Conservation (phyloP, 495 filamentous ascomycete species). For the Podospora didyma region DNA sequence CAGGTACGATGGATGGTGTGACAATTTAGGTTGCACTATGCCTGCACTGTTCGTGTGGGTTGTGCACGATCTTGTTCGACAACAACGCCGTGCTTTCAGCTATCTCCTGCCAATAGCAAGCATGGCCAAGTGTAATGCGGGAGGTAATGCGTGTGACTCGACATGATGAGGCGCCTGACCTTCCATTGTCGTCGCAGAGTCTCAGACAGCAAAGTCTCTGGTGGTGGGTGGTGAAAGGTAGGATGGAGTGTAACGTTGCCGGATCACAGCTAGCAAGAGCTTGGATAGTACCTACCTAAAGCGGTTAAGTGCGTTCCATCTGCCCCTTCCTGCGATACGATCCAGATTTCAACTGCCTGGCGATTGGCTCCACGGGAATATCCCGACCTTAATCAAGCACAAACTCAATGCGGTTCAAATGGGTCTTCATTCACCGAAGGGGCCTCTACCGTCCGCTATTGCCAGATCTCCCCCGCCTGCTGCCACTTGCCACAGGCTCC, state of each 20-base stretch:
- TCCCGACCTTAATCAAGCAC: no score
- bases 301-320: constrained; percentile 1
- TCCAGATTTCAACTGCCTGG: neutral
- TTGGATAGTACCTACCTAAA: constrained; percentile 12
- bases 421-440: neutral
- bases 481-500: neutral
- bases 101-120: no score
- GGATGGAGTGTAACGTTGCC: constrained; percentile 24
- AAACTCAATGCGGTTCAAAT: neutral
- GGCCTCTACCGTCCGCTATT: neutral
- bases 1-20: no score
- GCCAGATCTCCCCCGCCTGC: neutral
- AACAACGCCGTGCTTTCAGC: no score
- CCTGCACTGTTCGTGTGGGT: no score
- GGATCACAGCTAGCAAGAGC: constrained; percentile 7
- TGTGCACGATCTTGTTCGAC: no score
- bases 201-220: neutral
- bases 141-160: no score
- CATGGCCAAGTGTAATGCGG: no score
- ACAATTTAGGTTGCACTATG: no score
- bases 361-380: neutral
- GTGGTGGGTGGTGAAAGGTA: neutral
- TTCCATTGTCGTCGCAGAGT: no score
- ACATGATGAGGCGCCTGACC: no score
- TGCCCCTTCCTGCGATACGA: neutral